Base-by-base conservation (phyloP, 1,284 basidiomycete genomes). In the Trametes hirsuta region DNA sequence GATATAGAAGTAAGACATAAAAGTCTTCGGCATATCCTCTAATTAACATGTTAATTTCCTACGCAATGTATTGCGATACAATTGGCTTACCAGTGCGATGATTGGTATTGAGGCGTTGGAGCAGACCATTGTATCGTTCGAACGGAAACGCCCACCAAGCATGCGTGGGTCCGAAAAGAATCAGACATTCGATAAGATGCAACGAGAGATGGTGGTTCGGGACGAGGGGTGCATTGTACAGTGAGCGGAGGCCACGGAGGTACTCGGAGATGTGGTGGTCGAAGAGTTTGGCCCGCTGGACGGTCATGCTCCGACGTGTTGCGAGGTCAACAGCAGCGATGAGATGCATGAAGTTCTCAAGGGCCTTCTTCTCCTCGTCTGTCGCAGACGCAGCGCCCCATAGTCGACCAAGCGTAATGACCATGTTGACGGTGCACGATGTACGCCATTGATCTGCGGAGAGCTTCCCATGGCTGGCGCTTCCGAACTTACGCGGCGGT, bases 181-280 rank as follows among this genome's bases (percentile, higher is more conserved):
- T 34, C 2, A 79, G 58, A 22, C 69, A 65, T 0, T 59, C 52
- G 0, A 63, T 62, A 51, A 75, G 71, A 55, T 79, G 77, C 4
- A 78, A 62, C 9, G 74, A 59, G 8, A 77, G 61, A 60, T 80
- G 79, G 21, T 79, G 77, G 51, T 79, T 75, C 8, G 77, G 75
- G 1, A 66, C 64, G 22, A 79, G 65, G 0, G 50, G 39, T 4
- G 69, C 64, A 4, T 60, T 65, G 9, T 72, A 80, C 0, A 81
- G 58, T 0, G 65, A 58, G 10, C 61, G 35, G 0, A 79, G 47
- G 1, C 62, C 65, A 1, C 21, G 44, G 4, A 79, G 62, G 53
- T 79, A 79, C 8, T 37, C 35, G 0, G 49, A 45, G 59, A 77
- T 75, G 44, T 72, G 63, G 6, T 39, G 3, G n/a, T 74, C 68